Evolutionary conservation across 2,329 filamentous ascomycete species (phyloP).

Genomic region (Cladosporium sp.): DNA sequence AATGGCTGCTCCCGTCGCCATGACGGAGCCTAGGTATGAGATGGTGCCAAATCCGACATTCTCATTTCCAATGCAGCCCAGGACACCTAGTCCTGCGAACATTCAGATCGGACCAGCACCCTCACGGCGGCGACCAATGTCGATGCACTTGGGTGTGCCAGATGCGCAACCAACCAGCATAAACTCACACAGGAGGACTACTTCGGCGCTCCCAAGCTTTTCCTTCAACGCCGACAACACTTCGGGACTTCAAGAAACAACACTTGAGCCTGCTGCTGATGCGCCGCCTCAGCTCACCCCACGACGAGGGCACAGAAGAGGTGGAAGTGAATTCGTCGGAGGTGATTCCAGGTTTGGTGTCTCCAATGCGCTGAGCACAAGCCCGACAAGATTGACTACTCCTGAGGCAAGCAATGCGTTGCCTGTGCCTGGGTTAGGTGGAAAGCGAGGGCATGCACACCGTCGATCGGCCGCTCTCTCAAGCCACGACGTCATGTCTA

Average conservation of each 20-base stretch:
- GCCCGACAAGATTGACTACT: slow-evolving; percentile 62
- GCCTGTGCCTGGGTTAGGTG: slow-evolving; percentile 29
- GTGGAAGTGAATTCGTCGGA: slow-evolving; percentile 82
- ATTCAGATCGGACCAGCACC: slow-evolving; percentile 3
- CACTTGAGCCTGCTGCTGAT: slow-evolving; percentile 36
- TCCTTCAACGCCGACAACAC: slow-evolving; percentile 45
- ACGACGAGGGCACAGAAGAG: slow-evolving; percentile 65
- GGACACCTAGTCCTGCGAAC: slow-evolving; percentile 22
- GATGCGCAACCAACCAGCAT: slow-evolving; percentile 32
- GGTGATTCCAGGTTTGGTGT: slow-evolving; percentile 54
- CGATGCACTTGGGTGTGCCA: slow-evolving; percentile 32
- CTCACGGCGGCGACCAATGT: slow-evolving; percentile 27
- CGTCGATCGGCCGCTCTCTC: slow-evolving; percentile 78
- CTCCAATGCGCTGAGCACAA: slow-evolving; percentile 61
- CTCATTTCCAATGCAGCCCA: slow-evolving; percentile 42
- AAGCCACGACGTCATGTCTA: slow-evolving; percentile 70
- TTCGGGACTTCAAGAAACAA: slow-evolving; percentile 31
- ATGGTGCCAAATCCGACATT: slow-evolving; percentile 47
- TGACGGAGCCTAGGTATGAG: slow-evolving; percentile 30
- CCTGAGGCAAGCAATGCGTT: slow-evolving; percentile 45
- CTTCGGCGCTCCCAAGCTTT: slow-evolving; percentile 44
- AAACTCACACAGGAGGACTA: slow-evolving; percentile 35
- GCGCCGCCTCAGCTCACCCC: slow-evolving; percentile 43
- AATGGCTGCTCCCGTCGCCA: slow-evolving; percentile 19
- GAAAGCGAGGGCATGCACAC: slow-evolving; percentile 66